A percentile compares a stretch with the other conserved stretches of the same genome.
Evolutionary conservation across 495 filamentous ascomycete genomes (phyloP).

Genomic region (Daldinia concentrica): DNA sequence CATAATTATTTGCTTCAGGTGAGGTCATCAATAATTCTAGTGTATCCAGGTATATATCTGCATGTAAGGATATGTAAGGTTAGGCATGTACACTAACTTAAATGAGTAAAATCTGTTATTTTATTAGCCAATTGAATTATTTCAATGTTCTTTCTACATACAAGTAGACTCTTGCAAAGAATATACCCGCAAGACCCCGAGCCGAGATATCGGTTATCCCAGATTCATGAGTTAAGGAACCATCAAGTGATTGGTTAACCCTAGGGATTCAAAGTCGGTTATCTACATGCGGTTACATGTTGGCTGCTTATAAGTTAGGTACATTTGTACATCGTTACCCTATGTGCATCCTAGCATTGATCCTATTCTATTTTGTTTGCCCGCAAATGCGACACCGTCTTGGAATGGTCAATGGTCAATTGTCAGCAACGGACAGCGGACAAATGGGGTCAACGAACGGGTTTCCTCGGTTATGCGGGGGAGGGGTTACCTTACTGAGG

Average conservation of each 20-base stretch:
- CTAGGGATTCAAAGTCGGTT: constrained; percentile 33
- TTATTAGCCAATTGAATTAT: not conserved
- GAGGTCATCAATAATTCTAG: constrained; percentile 26
- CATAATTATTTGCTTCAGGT: not conserved
- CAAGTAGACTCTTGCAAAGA: not conserved
- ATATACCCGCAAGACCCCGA: not conserved
- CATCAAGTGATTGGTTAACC: not conserved
- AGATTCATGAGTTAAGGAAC: not conserved
- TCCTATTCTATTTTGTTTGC: not conserved
- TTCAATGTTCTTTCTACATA: not conserved
- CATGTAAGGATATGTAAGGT: no score
- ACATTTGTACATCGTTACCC: not conserved
- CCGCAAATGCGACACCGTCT: constrained; percentile 1
- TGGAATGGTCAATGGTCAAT: constrained; percentile 2
- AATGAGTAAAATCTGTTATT: not conserved
- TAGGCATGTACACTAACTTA: not conserved
- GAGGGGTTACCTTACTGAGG: constrained; percentile 4
- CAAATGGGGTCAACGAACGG: constrained; percentile 24
- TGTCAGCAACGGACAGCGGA: constrained; percentile 28
- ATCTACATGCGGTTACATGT: constrained; percentile 8
- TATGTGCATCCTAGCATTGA: constrained; percentile 2
- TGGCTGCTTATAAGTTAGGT: not conserved
- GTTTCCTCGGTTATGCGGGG: constrained; percentile 50
- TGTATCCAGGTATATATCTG: not conserved
- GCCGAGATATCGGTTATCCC: constrained; percentile 4